Base-by-base conservation (phyloP, 1,139 yeast species). In the Wickerhamomyces sp. region DNA sequence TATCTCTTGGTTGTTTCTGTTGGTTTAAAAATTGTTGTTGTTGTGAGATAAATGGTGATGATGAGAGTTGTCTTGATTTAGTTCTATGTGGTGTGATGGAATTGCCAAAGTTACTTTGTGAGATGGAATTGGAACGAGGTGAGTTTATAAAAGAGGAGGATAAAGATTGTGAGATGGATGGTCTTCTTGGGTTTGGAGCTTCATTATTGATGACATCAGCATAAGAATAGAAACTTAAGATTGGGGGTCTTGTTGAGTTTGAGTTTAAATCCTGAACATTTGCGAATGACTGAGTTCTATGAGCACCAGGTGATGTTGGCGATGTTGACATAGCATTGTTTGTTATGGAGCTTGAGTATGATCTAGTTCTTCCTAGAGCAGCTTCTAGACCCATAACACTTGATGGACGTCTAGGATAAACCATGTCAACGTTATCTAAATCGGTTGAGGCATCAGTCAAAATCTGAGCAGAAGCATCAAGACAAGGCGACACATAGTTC, bases 401-500 rank as follows among this genome's bases (percentile, higher is more conserved):
- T 1, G 86, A 76, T 41, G 79, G 74, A 48, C 90, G 72, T 52
- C 90, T 71, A 28, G 81, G 70, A 59, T 74, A 80, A 28, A 84
- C 74, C 68, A 85, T 76, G 48, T 85, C 92, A 18, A 84, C 77
- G 43, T 76, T 74, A 52, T 81, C 83, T 46, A 83, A 69, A 52
- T 81, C 76, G 13, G 83, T 68, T 38, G 67, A 62, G 32, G 73
- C 65, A 51, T 78, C 81, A 31, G 73, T 72, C 37, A 85, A 68
- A 28, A 82, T 71, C 35, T 78, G 71, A 4, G 92, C 76, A 20
- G 90, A 74, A 9, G 90, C 90, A 55, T 86, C 95, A 55, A 88
- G 68, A 9, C 89, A 89, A 3, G 96, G 89, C 1, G 95, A 89
- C 37, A 86, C 84, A 51, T 68, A 78, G 59, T 86, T 88, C 56